Evolutionary conservation across 306 rosid species (phyloP).

Genomic region (Gillenia trifoliata): DNA sequence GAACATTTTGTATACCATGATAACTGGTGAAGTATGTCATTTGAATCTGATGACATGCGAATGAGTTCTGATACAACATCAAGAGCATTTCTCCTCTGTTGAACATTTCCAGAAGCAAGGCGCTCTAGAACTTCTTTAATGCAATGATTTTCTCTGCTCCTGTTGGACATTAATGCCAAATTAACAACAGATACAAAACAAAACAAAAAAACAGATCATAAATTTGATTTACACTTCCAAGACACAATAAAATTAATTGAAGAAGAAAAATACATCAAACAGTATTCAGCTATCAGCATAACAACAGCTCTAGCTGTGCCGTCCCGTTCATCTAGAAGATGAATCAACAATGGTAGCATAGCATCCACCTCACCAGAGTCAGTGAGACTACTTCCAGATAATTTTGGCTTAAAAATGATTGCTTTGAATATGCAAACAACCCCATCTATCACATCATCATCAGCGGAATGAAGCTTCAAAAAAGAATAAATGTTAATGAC

Average conservation of each 20-base stretch:
- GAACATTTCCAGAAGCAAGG: constrained; percentile 51
- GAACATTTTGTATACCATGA: constrained; percentile 44
- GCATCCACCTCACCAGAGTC: constrained; percentile 45
- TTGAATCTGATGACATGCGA: constrained; percentile 40
- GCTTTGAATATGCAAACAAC: constrained; percentile 73
- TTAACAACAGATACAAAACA: constrained; percentile 18
- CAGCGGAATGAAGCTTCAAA: constrained; percentile 64
- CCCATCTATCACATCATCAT: constrained; percentile 61
- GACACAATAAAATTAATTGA: constrained; percentile 24
- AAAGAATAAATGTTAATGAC: constrained; percentile 6
- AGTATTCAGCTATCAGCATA: constrained; percentile 76
- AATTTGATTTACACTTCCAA: constrained; percentile 2
- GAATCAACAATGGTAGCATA: constrained; percentile 59
- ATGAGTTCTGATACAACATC: constrained; percentile 72
- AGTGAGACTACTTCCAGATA: constrained; percentile 40
- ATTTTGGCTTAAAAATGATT: constrained; percentile 55
- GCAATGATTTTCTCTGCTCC: constrained; percentile 58
- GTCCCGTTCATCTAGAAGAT: constrained; percentile 81
- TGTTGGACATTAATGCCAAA: constrained; percentile 34
- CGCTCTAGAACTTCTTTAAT: constrained; percentile 67
- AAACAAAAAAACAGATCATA: background rate
- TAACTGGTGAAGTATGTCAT: constrained; percentile 32
- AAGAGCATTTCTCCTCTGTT: constrained; percentile 78
- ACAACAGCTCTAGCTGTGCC: constrained; percentile 76
- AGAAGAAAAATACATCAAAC: constrained; percentile 51